These are phyloP conservation scores for Hypomyces perniciosus DNA, from an alignment of 2,329 filamentous ascomycete species.

Conservation along the genomic window DNA sequence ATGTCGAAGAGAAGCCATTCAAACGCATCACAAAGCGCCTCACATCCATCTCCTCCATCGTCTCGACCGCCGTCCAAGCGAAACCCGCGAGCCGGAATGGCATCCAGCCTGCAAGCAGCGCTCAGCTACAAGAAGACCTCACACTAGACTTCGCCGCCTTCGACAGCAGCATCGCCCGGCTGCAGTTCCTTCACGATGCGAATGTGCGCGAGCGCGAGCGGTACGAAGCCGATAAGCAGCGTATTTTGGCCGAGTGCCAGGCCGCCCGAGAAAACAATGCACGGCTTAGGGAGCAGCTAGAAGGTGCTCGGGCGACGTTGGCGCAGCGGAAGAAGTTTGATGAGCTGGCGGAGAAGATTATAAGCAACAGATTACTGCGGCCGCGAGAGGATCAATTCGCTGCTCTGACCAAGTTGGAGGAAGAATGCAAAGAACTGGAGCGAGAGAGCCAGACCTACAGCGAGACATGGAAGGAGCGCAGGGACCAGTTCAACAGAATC, in stretches of 20 bases:
- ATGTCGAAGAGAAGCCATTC: conserved; percentile 89
- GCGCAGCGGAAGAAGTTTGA: conserved; percentile 81
- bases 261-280: conserved; percentile 69
- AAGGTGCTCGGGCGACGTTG: conserved; percentile 68
- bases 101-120: conserved; percentile 37
- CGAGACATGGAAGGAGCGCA: conserved; percentile 75
- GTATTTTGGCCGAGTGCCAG: conserved; percentile 73
- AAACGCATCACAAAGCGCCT: conserved; percentile 81
- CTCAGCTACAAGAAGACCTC: conserved; percentile 71
- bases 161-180: conserved; percentile 76
- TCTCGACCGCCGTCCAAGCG: conserved; percentile 28
- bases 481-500: conserved; percentile 81
- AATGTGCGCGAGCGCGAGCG: conserved; percentile 78
- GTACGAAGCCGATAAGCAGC: conserved; percentile 73
- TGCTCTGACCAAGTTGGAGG: conserved; percentile 73
- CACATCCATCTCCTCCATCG: conserved; percentile 59
- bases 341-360: conserved; percentile 80
- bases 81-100: conserved; percentile 30
- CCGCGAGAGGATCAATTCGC: conserved; percentile 77
- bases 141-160: conserved; percentile 85
- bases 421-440: conserved; percentile 83
- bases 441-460: conserved; percentile 77
- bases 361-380: conserved; percentile 69
- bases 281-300: conserved; percentile 66
- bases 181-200: conserved; percentile 79